Base-by-base conservation (phyloP, 2,329 filamentous ascomycete species). In the Monilinia fructicola region DNA sequence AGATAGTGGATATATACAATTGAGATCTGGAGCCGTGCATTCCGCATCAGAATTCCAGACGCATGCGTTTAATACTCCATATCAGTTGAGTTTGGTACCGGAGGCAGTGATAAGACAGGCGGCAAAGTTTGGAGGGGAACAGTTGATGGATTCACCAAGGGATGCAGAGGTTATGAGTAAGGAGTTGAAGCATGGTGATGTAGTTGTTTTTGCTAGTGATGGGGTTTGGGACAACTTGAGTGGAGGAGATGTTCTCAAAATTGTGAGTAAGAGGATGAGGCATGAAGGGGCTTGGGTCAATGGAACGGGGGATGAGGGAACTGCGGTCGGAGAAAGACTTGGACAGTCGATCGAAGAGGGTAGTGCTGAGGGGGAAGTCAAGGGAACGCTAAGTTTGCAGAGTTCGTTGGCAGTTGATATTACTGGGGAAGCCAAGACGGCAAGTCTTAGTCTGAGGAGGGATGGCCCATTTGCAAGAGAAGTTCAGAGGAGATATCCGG, bases 51-150 rank as follows among this genome's bases (percentile, higher is more conserved):
- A 88, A 58, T 90, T 92, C 31, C 95, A 99, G 78, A 97, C 93
- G 0, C 95, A 99, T 78, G 93, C 90, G 54, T 99, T 99, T 84
- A 99, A 99, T 78, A 98, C 95, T 0, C 95, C 95, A 0, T 99
- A 91, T 76, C 95, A 99, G 78, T 85, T 99, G 52, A 94, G 92
- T 64, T 88, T 97, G 64, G 89, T 97, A 10, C 94, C 95, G 0
- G 86, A 90, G 4, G 87, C 85, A 72, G 89, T 97, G 79, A 85
- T 92, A 66, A 86, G 87, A 28, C 91, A 95, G 73, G 90, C 93
- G 73, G 87, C 88, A 16, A 86, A 92, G 38, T 98, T 97, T 77
- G 94, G 94, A 26, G 92, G 92, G 54, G 83, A 85, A 2, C 90
- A 90, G 69, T 85, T 97, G 35, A 89, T 90, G 76, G 95, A 99